Conservation (phyloP, 495 filamentous ascomycete genomes). For the Hypoxylon trugodes region DNA sequence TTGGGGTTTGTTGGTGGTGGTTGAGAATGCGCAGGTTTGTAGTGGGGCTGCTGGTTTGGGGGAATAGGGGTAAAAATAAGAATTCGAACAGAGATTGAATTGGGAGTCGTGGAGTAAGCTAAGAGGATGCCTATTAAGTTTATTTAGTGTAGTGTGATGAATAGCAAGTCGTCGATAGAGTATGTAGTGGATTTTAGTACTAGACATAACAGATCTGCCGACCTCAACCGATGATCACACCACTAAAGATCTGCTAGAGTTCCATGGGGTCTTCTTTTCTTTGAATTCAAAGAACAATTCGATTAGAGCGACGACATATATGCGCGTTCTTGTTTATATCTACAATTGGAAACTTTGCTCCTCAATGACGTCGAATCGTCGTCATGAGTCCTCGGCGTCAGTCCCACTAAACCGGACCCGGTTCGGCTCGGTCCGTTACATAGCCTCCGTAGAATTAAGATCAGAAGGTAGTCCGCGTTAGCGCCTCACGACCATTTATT, state of each 20-base stretch:
- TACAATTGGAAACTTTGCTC: not conserved
- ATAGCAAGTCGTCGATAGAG: not conserved
- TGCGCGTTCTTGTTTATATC: too few species aligned
- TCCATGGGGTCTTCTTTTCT: too few species aligned
- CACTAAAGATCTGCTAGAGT: too few species aligned
- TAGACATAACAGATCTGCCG: not conserved
- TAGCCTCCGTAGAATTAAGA: not conserved
- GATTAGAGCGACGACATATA: not conserved
- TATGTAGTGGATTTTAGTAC: not conserved
- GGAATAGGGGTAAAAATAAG: not conserved
- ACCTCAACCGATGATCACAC: slow-evolving; percentile 25
- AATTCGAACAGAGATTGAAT: not conserved
- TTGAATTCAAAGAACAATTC: too few species aligned
- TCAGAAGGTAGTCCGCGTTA: not conserved
- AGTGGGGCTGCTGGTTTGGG: not conserved
- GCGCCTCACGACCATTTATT: too few species aligned
- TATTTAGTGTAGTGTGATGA: not conserved
- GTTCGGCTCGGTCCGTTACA: not conserved
- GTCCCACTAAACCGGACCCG: not conserved
- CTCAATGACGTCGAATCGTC: slow-evolving; percentile 27
- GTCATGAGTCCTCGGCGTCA: slow-evolving; percentile 10
- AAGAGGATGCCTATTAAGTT: not conserved
- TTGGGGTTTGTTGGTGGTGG: not conserved
- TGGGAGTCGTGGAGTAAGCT: not conserved
- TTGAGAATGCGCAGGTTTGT: not conserved